Conservation (phyloP, 2,329 filamentous ascomycete genomes). For the Pseudogymnoascus destructans region DNA sequence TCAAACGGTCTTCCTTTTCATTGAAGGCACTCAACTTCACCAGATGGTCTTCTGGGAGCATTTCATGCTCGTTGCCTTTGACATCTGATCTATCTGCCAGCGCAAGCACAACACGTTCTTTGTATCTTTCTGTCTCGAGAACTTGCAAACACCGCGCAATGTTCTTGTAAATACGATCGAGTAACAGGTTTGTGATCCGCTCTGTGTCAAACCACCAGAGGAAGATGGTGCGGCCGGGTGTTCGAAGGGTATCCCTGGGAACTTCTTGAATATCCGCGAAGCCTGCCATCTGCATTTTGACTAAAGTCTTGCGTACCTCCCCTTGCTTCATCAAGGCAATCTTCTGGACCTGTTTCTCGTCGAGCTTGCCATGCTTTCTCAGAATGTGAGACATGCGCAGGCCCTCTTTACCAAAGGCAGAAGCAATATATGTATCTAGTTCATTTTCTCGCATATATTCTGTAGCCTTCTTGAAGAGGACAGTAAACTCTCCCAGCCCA, state of each 20-base stretch:
- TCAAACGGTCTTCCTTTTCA: conserved; percentile 56
- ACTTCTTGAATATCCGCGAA: conserved; percentile 90
- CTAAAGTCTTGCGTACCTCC: conserved; percentile 73
- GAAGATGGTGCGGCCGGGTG: conserved; percentile 74
- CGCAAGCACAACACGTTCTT: conserved; percentile 58
- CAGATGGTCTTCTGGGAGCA: conserved; percentile 62
- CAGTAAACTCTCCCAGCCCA: conserved; percentile 62
- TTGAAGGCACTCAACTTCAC: conserved; percentile 45
- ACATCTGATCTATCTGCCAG: conserved; percentile 81
- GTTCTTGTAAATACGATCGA: conserved; percentile 77
- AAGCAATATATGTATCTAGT: conserved; percentile 67
- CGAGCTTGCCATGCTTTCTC: conserved; percentile 77
- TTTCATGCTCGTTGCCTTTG: conserved; percentile 68
- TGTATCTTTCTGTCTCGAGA: conserved; percentile 59
- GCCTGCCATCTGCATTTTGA: conserved; percentile 73
- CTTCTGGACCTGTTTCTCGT: conserved; percentile 76
- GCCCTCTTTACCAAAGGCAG: conserved; percentile 62
- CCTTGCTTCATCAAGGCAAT: conserved; percentile 73
- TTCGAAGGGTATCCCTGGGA: conserved; percentile 70
- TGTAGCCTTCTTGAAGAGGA: conserved; percentile 67
- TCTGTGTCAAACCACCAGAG: conserved; percentile 83
- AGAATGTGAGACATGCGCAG: conserved; percentile 78
- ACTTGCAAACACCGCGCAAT: conserved; percentile 80
- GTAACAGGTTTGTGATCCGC: conserved; percentile 52
- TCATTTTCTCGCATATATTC: conserved; percentile 61